Conservation (phyloP, 2,329 filamentous ascomycete species). For the Nigrospora sphaerica region DNA sequence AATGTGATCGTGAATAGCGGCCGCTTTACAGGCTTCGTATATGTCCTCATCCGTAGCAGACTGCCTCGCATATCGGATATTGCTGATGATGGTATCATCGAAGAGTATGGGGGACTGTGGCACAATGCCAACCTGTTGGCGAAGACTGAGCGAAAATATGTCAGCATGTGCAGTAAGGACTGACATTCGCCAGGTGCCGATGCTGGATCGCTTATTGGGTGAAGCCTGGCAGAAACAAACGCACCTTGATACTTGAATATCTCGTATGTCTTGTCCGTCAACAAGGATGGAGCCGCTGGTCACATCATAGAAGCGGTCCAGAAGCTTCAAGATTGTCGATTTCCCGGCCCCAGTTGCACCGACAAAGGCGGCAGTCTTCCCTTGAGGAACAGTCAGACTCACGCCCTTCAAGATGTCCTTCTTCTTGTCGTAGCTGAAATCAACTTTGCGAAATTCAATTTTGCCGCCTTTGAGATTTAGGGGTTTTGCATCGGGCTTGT, state of each 20-base stretch:
- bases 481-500: constrained; percentile 40
- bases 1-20: constrained; percentile 49
- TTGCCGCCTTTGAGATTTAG: constrained; percentile 44
- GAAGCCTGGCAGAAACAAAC: background rate
- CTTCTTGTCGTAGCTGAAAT: constrained; percentile 53
- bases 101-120: constrained; percentile 40
- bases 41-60: constrained; percentile 41
- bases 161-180: no score
- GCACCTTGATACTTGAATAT: constrained; percentile 29
- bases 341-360: constrained; percentile 51
- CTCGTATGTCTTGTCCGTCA: constrained; percentile 36
- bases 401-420: constrained; percentile 50
- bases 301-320: constrained; percentile 45
- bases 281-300: constrained; percentile 36
- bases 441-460: constrained; percentile 47
- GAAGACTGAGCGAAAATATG: constrained; percentile 21
- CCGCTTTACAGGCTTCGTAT: constrained; percentile 41
- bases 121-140: constrained; percentile 35
- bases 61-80: constrained; percentile 44
- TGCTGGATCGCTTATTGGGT: no score
- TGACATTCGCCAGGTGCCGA: no score
- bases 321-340: constrained; percentile 39
- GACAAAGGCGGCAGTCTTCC: constrained; percentile 52
- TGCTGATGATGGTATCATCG: constrained; percentile 49
- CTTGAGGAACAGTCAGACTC: constrained; percentile 40